phyloP scores from a whole-genome alignment of 2,329 filamentous ascomycete species.

The Aspergillus udagawae region DNA sequence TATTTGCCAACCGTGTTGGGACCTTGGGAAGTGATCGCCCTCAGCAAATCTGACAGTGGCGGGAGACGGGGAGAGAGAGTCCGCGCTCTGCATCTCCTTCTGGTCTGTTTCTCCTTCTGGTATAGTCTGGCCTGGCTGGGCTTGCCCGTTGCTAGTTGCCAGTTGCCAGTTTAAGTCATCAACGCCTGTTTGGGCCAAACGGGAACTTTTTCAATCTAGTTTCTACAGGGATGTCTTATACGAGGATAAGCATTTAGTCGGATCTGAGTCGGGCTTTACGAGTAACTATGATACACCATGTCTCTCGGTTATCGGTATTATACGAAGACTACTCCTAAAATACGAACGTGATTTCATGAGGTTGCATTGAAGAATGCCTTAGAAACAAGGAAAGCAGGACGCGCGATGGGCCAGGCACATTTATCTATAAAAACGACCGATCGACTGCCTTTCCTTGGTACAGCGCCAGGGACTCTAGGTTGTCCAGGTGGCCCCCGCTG shows the following conservation, averaged over 20 bases:
- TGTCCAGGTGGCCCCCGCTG: background rate
- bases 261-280: background rate
- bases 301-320: background rate
- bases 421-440: background rate
- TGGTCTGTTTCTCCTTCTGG: background rate
- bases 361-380: background rate
- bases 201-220: background rate
- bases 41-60: conserved; percentile 11
- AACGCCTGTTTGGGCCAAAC: too few relatives aligned
- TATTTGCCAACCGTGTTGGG: conserved; percentile 7
- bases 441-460: background rate
- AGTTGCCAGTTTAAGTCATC: too few relatives aligned
- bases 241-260: background rate
- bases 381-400: too few relatives aligned
- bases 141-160: too few relatives aligned
- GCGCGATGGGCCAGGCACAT: too few relatives aligned
- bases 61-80: too few relatives aligned
- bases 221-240: too few relatives aligned
- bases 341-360: background rate
- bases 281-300: too few relatives aligned
- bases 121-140: too few relatives aligned
- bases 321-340: background rate
- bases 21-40: conserved; percentile 13
- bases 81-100: background rate
- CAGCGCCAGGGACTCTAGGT: background rate